Evolutionary conservation across 2,329 filamentous ascomycete species (phyloP), one percentile per base, ranked within the genome.

Genomic region (Colletotrichum sp.): DNA sequence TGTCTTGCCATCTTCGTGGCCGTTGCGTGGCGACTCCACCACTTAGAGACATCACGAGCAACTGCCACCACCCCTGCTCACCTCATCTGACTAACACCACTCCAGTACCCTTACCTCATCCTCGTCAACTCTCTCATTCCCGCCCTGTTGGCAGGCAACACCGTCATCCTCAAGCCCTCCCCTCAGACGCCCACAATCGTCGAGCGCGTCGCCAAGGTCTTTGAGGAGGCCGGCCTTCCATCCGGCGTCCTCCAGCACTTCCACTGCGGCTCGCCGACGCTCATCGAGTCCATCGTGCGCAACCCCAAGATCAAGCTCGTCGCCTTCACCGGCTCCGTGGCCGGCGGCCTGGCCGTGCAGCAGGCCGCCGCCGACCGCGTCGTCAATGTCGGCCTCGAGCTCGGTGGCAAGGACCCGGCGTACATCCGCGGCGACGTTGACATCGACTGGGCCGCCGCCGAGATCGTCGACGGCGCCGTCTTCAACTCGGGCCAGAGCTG

Each of bases 401-500:
- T 98, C 32, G 96, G 96, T 78, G 96, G 96, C 78, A 98, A 98
- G 83, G 96, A 98, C 83, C 95, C 96, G 6, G 96, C 96, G 28
- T 98, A 98, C 81, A 90, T 98, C 70, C 90, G 96, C 76, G 88
- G 88, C 8, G 96, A 98, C 81, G 95, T 98, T 2, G 96, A 98
- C 82, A 85, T 98, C 64, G 92, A 92, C 64, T 98, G 96, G 96
- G 96, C 94, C 1, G 96, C 96, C 0, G 96, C 94, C 79, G 96
- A 98, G 85, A 97, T 98, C 80, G 95, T 98, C 16, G 96, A 98
- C 80, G 96, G 96, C 24, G 93, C 96, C n/a, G 89, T 98, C 73
- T 98, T 98, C 89, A 98, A 98, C 87, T 98, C 96, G 67, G 96
- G 96, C n/a, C 96, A 98, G 88, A 98, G 95, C 83, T 98, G 96